Evolutionary conservation across 78 protist species (phyloP).

Genomic region (Capsaspora owczarzaki): DNA sequence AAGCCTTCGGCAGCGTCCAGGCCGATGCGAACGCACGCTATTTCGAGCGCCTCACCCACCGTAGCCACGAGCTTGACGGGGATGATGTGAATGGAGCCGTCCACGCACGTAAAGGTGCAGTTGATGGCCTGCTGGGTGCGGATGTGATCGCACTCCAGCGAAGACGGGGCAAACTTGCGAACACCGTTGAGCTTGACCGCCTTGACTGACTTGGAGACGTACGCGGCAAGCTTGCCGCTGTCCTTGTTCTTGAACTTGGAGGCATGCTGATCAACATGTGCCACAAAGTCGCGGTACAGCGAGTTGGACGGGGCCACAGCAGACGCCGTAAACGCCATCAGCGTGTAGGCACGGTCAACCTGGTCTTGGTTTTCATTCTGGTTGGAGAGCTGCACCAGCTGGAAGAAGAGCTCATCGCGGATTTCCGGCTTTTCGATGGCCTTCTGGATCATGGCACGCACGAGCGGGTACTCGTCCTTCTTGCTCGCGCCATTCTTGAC

Average conservation of each 20-base stretch:
- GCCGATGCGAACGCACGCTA: neutral
- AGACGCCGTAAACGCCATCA: neutral
- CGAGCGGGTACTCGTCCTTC: neutral
- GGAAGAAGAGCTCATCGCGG: constrained; percentile 39
- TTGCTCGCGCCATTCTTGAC: neutral
- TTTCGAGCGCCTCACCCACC: neutral
- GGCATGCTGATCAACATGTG: neutral
- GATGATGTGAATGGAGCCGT: neutral
- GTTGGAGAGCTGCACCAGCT: constrained; percentile 8
- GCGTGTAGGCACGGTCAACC: neutral
- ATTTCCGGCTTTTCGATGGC: constrained; percentile 2
- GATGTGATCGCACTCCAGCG: neutral
- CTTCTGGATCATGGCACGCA: neutral
- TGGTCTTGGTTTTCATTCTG: constrained; percentile 2
- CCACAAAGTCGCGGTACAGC: neutral
- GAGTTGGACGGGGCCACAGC: neutral
- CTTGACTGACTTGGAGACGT: neutral
- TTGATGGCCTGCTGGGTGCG: neutral
- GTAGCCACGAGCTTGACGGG: neutral
- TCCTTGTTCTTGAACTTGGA: neutral
- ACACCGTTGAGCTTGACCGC: neutral
- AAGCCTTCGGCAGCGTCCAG: neutral
- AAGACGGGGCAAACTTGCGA: neutral
- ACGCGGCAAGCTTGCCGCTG: neutral
- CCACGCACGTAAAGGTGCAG: neutral